Conservation (phyloP, 164 flowering plant species). For the Vitis cinerea region DNA sequence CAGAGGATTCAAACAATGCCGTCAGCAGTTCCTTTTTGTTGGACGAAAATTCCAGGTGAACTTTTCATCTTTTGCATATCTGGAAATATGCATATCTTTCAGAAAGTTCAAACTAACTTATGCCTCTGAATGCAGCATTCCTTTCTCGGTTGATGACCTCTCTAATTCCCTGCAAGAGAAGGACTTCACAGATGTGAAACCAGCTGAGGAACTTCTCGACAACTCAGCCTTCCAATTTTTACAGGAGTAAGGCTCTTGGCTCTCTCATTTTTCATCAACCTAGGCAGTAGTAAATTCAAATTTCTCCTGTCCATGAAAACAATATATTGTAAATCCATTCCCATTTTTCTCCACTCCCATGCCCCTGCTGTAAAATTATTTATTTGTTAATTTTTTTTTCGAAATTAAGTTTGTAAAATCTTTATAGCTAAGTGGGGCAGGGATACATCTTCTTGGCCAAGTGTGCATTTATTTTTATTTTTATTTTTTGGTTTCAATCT, state of each 20-base stretch:
- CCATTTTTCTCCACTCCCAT: conserved; percentile 1
- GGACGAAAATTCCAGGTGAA: conserved; percentile 69
- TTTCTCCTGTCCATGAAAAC: background rate
- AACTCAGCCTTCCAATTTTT: conserved; percentile 73
- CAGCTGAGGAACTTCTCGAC: conserved; percentile 60
- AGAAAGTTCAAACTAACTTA: background rate
- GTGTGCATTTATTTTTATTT: conserved; percentile 10
- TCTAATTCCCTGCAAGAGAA: conserved; percentile 52
- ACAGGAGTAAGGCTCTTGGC: conserved; percentile 35
- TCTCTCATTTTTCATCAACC: conserved; percentile 1
- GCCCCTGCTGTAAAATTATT: conserved; percentile 22
- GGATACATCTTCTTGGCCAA: background rate
- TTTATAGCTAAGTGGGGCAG: conserved; percentile 11
- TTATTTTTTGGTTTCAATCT: background rate
- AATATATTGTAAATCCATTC: conserved; percentile 18
- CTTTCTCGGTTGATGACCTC: conserved; percentile 74
- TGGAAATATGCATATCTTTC: background rate
- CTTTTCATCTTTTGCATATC: background rate
- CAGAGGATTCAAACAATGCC: conserved; percentile 62
- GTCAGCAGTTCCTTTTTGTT: conserved; percentile 56
- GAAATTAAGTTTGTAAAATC: conserved; percentile 14
- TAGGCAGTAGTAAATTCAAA: background rate
- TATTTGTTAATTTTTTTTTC: conserved; percentile 19
- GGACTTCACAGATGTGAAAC: conserved; percentile 59
- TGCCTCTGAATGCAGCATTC: conserved; percentile 52